These are phyloP conservation scores for Yamadazyma pseudoaaseri DNA, from an alignment of 1,139 yeast species.

Conservation along the genomic window DNA sequence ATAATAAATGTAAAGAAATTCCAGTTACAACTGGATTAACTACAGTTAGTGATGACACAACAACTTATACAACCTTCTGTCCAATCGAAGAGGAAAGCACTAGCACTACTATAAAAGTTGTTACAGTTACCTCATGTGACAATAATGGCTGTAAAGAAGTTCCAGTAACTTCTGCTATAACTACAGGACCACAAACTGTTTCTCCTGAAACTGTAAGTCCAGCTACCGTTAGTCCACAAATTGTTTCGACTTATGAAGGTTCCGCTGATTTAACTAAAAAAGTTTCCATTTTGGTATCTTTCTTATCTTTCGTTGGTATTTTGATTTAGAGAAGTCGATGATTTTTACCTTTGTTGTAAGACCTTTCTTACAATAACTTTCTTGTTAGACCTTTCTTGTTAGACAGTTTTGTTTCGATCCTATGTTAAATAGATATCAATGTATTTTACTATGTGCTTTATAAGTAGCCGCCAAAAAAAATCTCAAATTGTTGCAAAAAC, in stretches of 20 bases:
- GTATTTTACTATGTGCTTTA: too few species aligned
- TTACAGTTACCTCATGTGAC: constrained; percentile 51
- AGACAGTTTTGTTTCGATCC: too few species aligned
- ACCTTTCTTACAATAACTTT: too few species aligned
- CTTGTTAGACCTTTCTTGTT: too few species aligned
- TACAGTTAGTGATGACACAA: constrained; percentile 6
- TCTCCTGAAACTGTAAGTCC: not conserved
- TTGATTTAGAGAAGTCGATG: constrained; percentile 7
- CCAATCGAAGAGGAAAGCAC: constrained; percentile 17
- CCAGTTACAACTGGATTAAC: constrained; percentile 17
- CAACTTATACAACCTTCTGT: constrained; percentile 33
- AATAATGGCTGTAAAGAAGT: constrained; percentile 28
- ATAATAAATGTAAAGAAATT: constrained; percentile 30
- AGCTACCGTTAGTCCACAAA: constrained; percentile 4
- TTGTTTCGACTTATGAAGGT: constrained; percentile 10
- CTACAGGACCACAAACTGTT: constrained; percentile 5
- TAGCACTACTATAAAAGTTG: constrained; percentile 20
- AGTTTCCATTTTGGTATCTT: constrained; percentile 7
- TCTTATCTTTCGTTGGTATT: constrained; percentile 11
- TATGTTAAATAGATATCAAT: too few species aligned
- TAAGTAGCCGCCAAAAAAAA: too few species aligned
- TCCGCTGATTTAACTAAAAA: constrained; percentile 8
- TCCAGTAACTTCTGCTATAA: constrained; percentile 13
- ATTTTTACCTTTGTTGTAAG: too few species aligned
- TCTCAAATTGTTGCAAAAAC: not conserved